Evolutionary conservation across 1,139 yeast genomes (phyloP).

Genomic region (Geotrichum bryndzae): DNA sequence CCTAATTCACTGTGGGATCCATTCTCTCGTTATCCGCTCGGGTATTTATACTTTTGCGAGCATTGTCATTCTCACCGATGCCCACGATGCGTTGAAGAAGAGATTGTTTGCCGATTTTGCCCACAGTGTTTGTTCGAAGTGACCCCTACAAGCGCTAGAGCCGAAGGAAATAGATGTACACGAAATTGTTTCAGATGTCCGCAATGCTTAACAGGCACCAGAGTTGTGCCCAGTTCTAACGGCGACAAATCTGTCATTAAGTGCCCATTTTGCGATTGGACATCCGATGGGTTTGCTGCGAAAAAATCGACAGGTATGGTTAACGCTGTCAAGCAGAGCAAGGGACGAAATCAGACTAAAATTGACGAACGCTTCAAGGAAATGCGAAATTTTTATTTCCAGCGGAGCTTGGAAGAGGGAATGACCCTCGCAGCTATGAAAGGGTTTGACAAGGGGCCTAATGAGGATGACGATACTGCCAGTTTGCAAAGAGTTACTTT

Average conservation of each 20-base stretch:
- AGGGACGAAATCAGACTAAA: conserved; percentile 1
- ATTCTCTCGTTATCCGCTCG: conserved; percentile 14
- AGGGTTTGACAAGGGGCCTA: neutral
- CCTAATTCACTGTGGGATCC: conserved; percentile 17
- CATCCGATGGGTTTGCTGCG: conserved; percentile 6
- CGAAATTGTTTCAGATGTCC: conserved; percentile 31
- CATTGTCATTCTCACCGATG: conserved; percentile 26
- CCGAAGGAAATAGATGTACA: conserved; percentile 25
- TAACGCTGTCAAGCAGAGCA: neutral
- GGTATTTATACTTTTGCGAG: conserved; percentile 28
- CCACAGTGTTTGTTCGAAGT: conserved; percentile 30
- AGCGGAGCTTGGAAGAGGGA: conserved; percentile 19
- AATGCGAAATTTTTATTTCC: conserved; percentile 17
- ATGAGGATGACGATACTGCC: neutral
- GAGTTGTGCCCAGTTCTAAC: neutral
- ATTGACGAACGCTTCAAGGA: conserved; percentile 14
- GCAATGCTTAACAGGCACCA: conserved; percentile 19
- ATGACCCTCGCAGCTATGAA: conserved; percentile 14
- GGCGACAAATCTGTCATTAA: neutral
- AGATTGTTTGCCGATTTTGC: conserved; percentile 27
- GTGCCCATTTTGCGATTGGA: conserved; percentile 28
- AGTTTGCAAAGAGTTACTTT: neutral
- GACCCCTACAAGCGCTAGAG: conserved; percentile 24
- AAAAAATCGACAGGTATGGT: conserved; percentile 2
- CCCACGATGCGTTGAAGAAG: conserved; percentile 27